Evolutionary conservation across 1,284 basidiomycete genomes (phyloP), one percentile per base, ranked within the genome.

Genomic region (Agroathelia rolfsii): DNA sequence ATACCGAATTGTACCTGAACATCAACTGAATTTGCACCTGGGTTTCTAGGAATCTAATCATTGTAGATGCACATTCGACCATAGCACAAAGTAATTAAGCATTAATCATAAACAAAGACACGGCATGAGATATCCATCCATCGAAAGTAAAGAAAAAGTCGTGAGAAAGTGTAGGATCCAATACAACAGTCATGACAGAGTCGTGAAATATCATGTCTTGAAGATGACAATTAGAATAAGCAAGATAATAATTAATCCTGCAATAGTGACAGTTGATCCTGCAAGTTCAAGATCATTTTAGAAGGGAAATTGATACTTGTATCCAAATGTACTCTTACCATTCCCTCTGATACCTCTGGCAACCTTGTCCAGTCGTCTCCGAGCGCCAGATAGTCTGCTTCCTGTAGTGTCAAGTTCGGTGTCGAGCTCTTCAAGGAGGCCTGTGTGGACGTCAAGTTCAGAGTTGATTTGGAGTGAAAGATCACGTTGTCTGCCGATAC

Each of bases 401-500:
- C 66, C 60, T 7, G 85, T 89, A 32, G 65, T 50, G 42, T 86
- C 82, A 41, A 92, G 53, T 34, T 84, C 83, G 0, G 67, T 66
- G 43, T 90, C 87, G 11, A 89, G 70, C 34, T 76, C 74, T 45
- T 80, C 72, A 11, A 92, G 54, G 31, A 92, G 52, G 0, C 84
- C 81, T 22, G 75, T 72, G 47, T 92, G 87, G 1, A 76, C 66
- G 35, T 83, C 84, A 11, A 92, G 61, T 55, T 92, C 87, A 42
- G 80, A 77, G 35, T 83, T 83, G 14, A 92, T 89, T 53, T 88
- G 82, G 6, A 87, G 52, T 1, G 83, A 86, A 5, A 88, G 61
- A 44, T 84, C 70, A 32, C 76, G 78, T 52, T 88, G 84, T 6
- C 84, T 68, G 35, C 63, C 64, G 32, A 89, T 78, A 0, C 83